Conservation (phyloP, 2,329 filamentous ascomycete genomes). For the Myriosclerotinia duriaeana region DNA sequence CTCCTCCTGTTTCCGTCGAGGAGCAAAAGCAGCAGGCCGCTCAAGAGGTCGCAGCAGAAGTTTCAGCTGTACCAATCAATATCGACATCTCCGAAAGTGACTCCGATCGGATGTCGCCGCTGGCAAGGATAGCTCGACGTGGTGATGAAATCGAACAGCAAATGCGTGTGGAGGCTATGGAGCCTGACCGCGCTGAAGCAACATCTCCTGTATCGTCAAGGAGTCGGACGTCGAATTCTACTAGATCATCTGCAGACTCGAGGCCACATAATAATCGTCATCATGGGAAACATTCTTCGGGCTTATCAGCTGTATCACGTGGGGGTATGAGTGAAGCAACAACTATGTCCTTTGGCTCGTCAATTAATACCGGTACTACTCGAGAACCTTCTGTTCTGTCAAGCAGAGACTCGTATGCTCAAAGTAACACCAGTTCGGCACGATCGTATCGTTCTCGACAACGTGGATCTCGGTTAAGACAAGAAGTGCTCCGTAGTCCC, state of each 20-base stretch:
- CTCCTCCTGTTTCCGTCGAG: constrained; percentile 77
- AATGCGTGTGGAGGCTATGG: constrained; percentile 25
- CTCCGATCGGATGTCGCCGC: constrained; percentile 72
- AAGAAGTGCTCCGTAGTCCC: constrained; percentile 78
- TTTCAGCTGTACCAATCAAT: constrained; percentile 56
- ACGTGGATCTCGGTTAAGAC: constrained; percentile 65
- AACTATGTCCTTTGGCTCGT: constrained; percentile 66
- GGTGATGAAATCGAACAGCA: constrained; percentile 49
- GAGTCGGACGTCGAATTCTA: constrained; percentile 45
- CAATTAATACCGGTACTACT: constrained; percentile 43
- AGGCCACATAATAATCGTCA: constrained; percentile 43
- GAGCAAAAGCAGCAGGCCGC: constrained; percentile 55
- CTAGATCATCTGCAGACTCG: constrained; percentile 56
- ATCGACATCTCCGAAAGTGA: constrained; percentile 70
- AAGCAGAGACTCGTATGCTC: constrained; percentile 56
- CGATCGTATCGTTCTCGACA: constrained; percentile 49
- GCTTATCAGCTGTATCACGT: constrained; percentile 52
- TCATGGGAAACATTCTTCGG: constrained; percentile 37
- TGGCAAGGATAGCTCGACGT: constrained; percentile 72
- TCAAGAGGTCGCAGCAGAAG: constrained; percentile 32
- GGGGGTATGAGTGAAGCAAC: constrained; percentile 60
- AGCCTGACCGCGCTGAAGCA: constrained; percentile 37
- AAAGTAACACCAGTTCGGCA: constrained; percentile 45
- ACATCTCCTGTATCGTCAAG: constrained; percentile 41
- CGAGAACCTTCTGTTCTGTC: constrained; percentile 39